Evolutionary conservation across 306 rosid species (phyloP), one percentile per base, ranked within the genome.

Genomic region (Cicer cuneatum): DNA sequence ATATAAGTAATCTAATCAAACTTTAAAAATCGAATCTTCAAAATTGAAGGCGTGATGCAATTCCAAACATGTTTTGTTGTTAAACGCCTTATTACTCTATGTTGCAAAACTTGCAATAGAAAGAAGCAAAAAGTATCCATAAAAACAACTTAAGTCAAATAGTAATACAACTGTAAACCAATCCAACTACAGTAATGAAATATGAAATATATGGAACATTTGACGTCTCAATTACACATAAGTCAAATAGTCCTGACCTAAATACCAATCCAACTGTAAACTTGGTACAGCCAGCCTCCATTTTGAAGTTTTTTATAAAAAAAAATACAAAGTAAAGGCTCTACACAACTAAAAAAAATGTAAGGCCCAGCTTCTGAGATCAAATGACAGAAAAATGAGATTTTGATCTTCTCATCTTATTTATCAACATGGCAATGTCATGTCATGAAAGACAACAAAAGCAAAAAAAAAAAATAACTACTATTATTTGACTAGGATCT

Each of bases 251-350:
- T 69, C 35, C 13, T n/a, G 48, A 37, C 48, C 49, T 42, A 39
- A 39, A 78, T 60, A 49, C 56, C 64, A 40, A 69, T 48, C 56
- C 8, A 69, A 39, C 71, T 40, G 48, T 78, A 78, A 48, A 62
- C 21, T 48, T 52, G 82, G 78, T 65, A 35, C 8, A 21, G 67
- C 66, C 52, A 78, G 45, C 12, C 54, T 71, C 40, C 63, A 24
- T 11, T 18, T 35, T 39, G 12, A 61, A 46, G 71, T 29, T 29
- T 29, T 29, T 29, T 3, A 2, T 69, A 62, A 61, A 69, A n/a
- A 60, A 0, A 63, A 39, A 14, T 51, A 19, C 56, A 57, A 73
- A 14, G 69, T 29, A 71, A 73, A 38, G 38, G 71, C 71, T 66
- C 43, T 65, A 65, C 8, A 5, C 38, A 18, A 41, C 46, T 19